A percentile compares a stretch with the other conserved stretches of the same genome.
These are phyloP conservation scores for Lobosporangium transversale DNA, from an alignment of 192 early-diverging fungal species.

Conservation along the genomic window DNA sequence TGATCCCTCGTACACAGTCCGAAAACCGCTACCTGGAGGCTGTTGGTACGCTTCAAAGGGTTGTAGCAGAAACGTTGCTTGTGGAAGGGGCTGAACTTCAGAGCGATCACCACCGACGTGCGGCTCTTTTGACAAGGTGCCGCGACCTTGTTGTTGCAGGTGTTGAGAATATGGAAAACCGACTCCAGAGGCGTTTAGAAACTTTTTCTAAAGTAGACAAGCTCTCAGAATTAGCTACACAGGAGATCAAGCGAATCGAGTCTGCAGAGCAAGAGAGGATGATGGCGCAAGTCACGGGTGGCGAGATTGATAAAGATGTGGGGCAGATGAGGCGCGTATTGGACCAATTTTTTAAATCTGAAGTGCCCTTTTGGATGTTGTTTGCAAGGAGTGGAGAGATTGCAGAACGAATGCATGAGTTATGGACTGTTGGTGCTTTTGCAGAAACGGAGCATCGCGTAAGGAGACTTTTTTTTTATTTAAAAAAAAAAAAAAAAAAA, in stretches of 20 bases:
- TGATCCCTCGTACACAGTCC: slow-evolving; percentile 14
- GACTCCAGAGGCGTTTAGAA: slow-evolving; percentile 29
- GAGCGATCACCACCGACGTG: slow-evolving; percentile 20
- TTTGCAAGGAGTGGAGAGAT: slow-evolving; percentile 47
- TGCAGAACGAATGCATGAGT: slow-evolving; percentile 45
- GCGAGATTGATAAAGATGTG: slow-evolving; percentile 44
- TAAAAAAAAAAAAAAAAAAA: too few species aligned
- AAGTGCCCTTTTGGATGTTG: slow-evolving; percentile 48
- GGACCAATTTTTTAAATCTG: slow-evolving; percentile 43
- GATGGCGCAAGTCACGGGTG: slow-evolving; percentile 30
- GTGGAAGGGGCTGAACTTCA: slow-evolving; percentile 4
- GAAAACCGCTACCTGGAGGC: slow-evolving; percentile 20
- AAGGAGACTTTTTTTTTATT: slow-evolving; percentile 12
- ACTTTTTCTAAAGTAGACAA: slow-evolving; percentile 34
- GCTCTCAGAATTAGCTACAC: slow-evolving; percentile 29
- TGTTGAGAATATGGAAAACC: slow-evolving; percentile 38
- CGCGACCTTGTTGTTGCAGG: slow-evolving; percentile 34
- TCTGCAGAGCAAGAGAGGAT: slow-evolving; percentile 27
- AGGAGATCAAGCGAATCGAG: slow-evolving; percentile 47
- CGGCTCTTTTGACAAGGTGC: slow-evolving; percentile 34
- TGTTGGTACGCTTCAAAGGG: slow-evolving; percentile 30
- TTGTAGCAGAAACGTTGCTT: slow-evolving; percentile 29
- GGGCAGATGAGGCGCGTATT: slow-evolving; percentile 27
- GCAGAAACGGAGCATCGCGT: slow-evolving; percentile 48
- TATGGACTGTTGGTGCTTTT: slow-evolving; percentile 43